Evolutionary conservation across 2,329 filamentous ascomycete species (phyloP).

Genomic region (Chrysosporium queenslandicum): DNA sequence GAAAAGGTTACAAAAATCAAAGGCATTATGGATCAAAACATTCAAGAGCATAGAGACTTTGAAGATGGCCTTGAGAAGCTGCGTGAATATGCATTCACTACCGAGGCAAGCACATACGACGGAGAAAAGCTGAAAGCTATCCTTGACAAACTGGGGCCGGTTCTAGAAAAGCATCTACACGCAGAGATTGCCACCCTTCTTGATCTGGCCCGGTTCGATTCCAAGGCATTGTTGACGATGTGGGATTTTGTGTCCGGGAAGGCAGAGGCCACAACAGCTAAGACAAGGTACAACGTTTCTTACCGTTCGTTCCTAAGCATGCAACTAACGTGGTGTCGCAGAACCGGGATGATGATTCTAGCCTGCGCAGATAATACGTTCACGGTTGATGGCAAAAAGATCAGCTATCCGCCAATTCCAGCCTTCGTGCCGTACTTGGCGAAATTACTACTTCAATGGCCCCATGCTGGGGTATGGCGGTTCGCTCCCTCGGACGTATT

Average conservation of each 20-base stretch:
- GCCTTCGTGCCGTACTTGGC: constrained; percentile 8
- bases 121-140: constrained; percentile 18
- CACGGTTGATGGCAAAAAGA: constrained; percentile 14
- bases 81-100: constrained; percentile 18
- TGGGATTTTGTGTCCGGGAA: constrained; percentile 16
- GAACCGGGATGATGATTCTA: constrained; percentile 17
- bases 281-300: constrained; percentile 7
- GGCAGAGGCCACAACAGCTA: constrained; percentile 13
- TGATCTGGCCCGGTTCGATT: constrained; percentile 17
- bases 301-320: not conserved
- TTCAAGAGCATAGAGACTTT: constrained; percentile 26
- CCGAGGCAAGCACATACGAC: constrained; percentile 18
- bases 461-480: constrained; percentile 11
- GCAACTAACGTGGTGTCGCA: constrained; percentile 8
- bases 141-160: constrained; percentile 19
- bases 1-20: constrained; percentile 22
- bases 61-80: constrained; percentile 19
- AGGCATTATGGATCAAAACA: constrained; percentile 26
- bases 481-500: constrained; percentile 16
- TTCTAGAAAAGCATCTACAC: constrained; percentile 22
- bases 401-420: constrained; percentile 10
- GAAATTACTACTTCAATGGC: constrained; percentile 12
- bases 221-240: constrained; percentile 17
- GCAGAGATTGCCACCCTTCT: constrained; percentile 21
- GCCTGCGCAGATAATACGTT: constrained; percentile 21